Conservation (phyloP, 2,329 filamentous ascomycete genomes). For the Aspergillus ochraceus region DNA sequence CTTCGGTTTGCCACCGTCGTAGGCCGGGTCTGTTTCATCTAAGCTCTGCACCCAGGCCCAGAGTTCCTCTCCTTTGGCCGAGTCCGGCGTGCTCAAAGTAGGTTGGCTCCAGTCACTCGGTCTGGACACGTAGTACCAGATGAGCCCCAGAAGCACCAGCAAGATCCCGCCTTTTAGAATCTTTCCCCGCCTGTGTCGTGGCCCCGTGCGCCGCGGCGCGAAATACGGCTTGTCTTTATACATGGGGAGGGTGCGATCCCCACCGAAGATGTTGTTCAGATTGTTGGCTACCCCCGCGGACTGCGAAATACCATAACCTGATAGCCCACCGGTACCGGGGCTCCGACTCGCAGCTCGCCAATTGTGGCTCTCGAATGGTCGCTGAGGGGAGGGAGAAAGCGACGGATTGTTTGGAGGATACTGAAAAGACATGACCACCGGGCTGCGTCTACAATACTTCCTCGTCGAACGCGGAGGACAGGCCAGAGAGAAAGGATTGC, state of each 20-base stretch:
- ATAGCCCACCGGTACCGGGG: slow-evolving; percentile 44
- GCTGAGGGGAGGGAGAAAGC: slow-evolving; percentile 62
- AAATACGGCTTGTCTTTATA: slow-evolving; percentile 98
- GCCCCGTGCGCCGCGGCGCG: slow-evolving; percentile 53
- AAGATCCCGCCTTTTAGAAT: slow-evolving; percentile 57
- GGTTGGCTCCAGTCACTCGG: slow-evolving; percentile 15
- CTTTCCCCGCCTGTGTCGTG: slow-evolving; percentile 64
- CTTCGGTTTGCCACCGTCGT: slow-evolving; percentile 30
- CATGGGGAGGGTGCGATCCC: slow-evolving; percentile 73
- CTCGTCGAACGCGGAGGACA: slow-evolving; percentile 1
- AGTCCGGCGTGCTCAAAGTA: slow-evolving; percentile 22
- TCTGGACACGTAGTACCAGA: slow-evolving; percentile 63
- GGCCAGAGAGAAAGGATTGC: background rate
- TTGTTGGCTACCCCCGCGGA: slow-evolving; percentile 59
- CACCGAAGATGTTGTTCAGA: slow-evolving; percentile 65
- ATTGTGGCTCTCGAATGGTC: slow-evolving; percentile 64
- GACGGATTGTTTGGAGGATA: slow-evolving; percentile 70
- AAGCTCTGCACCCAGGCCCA: slow-evolving; percentile 61
- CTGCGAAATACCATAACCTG: slow-evolving; percentile 38
- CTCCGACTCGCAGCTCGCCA: slow-evolving; percentile 57
- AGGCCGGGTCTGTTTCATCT: slow-evolving; percentile 40
- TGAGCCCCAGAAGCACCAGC: slow-evolving; percentile 54
- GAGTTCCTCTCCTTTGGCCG: slow-evolving; percentile 41
- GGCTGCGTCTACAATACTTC: slow-evolving; percentile 5
- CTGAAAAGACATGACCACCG: slow-evolving; percentile 53